Evolutionary conservation across 805 yeast species (phyloP), one percentile per base, ranked within the genome.

Genomic region (Barnettozyma californica): DNA sequence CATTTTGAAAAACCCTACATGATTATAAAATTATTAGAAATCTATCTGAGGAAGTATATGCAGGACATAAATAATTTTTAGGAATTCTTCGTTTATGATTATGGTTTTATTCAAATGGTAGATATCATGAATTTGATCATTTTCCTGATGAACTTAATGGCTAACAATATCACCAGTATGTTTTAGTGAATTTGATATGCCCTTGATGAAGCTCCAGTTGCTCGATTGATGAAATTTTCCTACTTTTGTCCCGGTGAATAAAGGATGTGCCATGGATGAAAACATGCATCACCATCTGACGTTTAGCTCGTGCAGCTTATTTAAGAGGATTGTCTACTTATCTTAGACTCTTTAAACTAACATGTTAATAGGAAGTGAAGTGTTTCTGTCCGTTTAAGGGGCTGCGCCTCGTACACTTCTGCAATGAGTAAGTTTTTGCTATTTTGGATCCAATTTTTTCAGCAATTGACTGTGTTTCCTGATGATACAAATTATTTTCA

Each of bases 201-300:
- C 44, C 38, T 44, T 59, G 63, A 59, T 54, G 58, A 58, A 36
- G 51, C 51, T 43, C 49, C 41, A 46, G 54, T 47, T 46, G 18
- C 25, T 37, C 26, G 41, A 37, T 37, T 40, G 43, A 40, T 40
- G 43, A 40, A 26, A 25, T 40, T 40, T 40, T 40, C 43, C 43
- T 40, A 34, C 42, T 50, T 53, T 54, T 55, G 53, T 68, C 73
- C 73, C 76, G 79, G 80, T 68, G 80, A 76, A 59, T 46, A 55
- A 63, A 68, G 66, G 74, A 76, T 87, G 94, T 82, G 83, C 94
- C 85, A 70, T 70, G 86, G 87, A 83, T 78, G 71, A 72, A 54
- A 69, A 80, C 96, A 88, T 88, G 96, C 96, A 88, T 88, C 95
- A 88, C 96, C 96, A 88, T 85, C 96, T 88, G 96, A 87, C 63